Base-by-base conservation (phyloP, 305 asterid species). In the Plantago coronopus region DNA sequence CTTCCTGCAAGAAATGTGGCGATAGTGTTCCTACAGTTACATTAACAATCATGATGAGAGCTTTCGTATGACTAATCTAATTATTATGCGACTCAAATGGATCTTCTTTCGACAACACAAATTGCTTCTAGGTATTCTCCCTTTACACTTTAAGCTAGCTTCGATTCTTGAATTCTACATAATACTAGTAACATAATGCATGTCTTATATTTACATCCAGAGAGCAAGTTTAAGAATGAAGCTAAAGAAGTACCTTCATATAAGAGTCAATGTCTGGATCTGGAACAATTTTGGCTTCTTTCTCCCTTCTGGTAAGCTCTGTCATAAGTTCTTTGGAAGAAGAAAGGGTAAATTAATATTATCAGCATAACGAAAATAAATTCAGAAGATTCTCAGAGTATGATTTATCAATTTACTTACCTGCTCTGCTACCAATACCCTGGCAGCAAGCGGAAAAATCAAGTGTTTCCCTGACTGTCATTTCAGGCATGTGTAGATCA, bases 401-500 rank as follows among this genome's bases (percentile, higher is more conserved):
- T 17, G 12, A 14, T 34, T 13, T 1, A 10, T 46, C 17, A 10
- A 25, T 3, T 1, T 0, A 34, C 42, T 11, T 29, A 63, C 84
- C 81, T 75, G 66, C 65, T 66, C 83, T 50, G 18, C 46, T 72
- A 50, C 83, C 76, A 48, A 62, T 45, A 16, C 83, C 81, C 60
- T 75, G 83, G 46, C 81, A 78, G 25, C 71, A 40, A 47, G 81
- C 61, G 21, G 83, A 78, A 51, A 78, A 78, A 70, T 78, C 81
- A 1, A 75, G 61, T 14, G 78, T 69, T 65, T 78, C 84, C 63
- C 81, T 69, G 2, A 78, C 81, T 25, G 78, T 78, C 74, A 78
- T 72, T 54, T 75, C 81, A 14, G 81, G 78, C 51, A 75, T 72
- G 54, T 75, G 79, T 46, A 62, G 62, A 56, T 75, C 81, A 59